These are phyloP conservation scores for Spizellomyces punctatus DNA, from an alignment of 192 early-diverging fungal genomes.

Conservation along the genomic window DNA sequence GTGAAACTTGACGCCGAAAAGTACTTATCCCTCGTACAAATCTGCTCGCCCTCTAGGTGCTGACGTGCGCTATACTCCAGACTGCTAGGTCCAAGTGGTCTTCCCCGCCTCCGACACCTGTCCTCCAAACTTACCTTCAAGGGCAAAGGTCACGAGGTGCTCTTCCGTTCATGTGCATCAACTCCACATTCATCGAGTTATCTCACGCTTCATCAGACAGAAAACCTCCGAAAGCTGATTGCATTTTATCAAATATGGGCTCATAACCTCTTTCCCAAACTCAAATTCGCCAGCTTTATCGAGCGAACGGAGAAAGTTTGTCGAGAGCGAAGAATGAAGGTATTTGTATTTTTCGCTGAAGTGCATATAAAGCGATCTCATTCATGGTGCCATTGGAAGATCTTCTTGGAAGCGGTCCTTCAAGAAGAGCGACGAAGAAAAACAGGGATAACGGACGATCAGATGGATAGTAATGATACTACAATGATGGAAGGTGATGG, in stretches of 20 bases:
- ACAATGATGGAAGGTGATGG: background rate
- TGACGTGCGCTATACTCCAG: constrained; percentile 16
- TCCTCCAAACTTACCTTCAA: constrained; percentile 32
- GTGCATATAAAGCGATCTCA: background rate
- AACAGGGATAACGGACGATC: background rate
- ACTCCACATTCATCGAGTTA: background rate
- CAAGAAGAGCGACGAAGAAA: constrained; percentile 13
- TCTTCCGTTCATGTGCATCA: background rate
- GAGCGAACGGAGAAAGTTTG: constrained; percentile 42
- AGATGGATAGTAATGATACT: background rate
- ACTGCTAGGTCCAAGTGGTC: constrained; percentile 30
- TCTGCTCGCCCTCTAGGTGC: background rate
- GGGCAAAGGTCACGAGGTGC: constrained; percentile 40
- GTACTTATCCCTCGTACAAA: background rate
- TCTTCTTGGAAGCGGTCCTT: constrained; percentile 17
- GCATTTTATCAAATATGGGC: constrained; percentile 48
- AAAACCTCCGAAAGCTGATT: constrained; percentile 37
- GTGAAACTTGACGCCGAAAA: constrained; percentile 29
- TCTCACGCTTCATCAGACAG: background rate
- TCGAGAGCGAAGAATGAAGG: constrained; percentile 32
- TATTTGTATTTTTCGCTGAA: background rate
- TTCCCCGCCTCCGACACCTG: constrained; percentile 25
- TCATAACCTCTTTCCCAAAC: constrained; percentile 42
- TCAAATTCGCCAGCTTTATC: constrained; percentile 37
- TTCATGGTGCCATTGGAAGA: constrained; percentile 1